These are phyloP conservation scores for Aquilaria yunnanensis DNA, from an alignment of 345 rosid species.

Conservation along the genomic window DNA sequence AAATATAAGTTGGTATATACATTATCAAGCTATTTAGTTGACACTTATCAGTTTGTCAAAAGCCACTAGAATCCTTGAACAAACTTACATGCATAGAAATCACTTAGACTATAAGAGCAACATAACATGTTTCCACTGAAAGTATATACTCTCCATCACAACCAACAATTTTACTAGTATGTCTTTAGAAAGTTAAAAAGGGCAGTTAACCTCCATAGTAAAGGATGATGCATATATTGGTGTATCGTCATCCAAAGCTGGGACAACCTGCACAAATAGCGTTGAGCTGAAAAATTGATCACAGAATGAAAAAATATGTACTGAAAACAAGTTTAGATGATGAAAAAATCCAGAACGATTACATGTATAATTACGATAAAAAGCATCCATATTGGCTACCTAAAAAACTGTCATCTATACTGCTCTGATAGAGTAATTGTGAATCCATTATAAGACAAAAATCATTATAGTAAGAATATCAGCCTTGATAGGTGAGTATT, in stretches of 20 bases:
- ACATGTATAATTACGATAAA: too few relatives aligned
- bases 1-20: not conserved
- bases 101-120: too few relatives aligned
- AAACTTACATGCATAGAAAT: too few relatives aligned
- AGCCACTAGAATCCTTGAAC: not conserved
- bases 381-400: too few relatives aligned
- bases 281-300: slow-evolving; percentile 4
- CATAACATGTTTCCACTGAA: too few relatives aligned
- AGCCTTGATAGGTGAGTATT: slow-evolving; percentile 15
- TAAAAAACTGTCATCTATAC: too few relatives aligned
- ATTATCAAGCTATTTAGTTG: not conserved
- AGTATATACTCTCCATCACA: too few relatives aligned
- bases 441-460: too few relatives aligned
- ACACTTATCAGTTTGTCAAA: not conserved
- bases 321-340: too few relatives aligned
- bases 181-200: not conserved
- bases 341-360: too few relatives aligned
- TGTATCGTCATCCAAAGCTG: slow-evolving; percentile 77
- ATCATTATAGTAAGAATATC: not conserved
- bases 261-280: slow-evolving; percentile 70
- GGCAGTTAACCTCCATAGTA: slow-evolving; percentile 79
- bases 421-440: too few relatives aligned
- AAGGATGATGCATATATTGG: slow-evolving; percentile 95
- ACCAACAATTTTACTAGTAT: too few relatives aligned
- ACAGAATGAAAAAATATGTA: not conserved